Evolutionary conservation across 106 monocot species (phyloP).

Genomic region (Allium cepa): DNA sequence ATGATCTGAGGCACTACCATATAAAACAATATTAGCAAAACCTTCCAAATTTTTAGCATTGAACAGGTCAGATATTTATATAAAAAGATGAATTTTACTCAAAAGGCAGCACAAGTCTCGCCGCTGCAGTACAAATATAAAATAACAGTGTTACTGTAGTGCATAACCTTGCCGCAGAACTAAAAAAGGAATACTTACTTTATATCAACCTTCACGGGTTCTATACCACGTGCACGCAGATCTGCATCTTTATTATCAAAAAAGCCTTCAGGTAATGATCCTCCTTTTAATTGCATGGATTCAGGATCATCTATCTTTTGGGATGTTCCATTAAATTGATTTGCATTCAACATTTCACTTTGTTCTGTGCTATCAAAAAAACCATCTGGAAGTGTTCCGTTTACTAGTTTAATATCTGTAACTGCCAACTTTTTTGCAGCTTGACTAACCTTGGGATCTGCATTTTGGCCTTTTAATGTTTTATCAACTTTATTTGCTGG

Average conservation of each 20-base stretch:
- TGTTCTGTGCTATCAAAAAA: constrained; percentile 86
- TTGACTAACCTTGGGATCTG: constrained; percentile 9
- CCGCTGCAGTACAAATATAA: background rate
- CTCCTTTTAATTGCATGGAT: constrained; percentile 1
- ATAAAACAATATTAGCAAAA: no score
- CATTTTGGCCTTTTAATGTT: constrained; percentile 10
- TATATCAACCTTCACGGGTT: constrained; percentile 85
- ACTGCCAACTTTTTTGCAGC: constrained; percentile 13
- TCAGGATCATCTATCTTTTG: constrained; percentile 25
- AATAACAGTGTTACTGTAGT: background rate
- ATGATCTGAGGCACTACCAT: no score
- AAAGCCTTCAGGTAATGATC: constrained; percentile 78
- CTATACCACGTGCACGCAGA: constrained; percentile 89
- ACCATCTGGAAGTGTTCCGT: constrained; percentile 67
- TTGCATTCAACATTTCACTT: constrained; percentile 2
- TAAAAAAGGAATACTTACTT: constrained; percentile 42
- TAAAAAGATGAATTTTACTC: background rate
- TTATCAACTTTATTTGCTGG: constrained; percentile 8
- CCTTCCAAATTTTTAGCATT: no score
- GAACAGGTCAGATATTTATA: no score
- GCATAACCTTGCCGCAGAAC: no score
- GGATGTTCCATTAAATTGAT: constrained; percentile 8
- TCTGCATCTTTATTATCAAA: constrained; percentile 98
- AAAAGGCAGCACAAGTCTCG: background rate
- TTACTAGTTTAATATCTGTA: constrained; percentile 25